Base-by-base conservation (phyloP, 352 stramenopile genomes). In the Phytophthora melonis region DNA sequence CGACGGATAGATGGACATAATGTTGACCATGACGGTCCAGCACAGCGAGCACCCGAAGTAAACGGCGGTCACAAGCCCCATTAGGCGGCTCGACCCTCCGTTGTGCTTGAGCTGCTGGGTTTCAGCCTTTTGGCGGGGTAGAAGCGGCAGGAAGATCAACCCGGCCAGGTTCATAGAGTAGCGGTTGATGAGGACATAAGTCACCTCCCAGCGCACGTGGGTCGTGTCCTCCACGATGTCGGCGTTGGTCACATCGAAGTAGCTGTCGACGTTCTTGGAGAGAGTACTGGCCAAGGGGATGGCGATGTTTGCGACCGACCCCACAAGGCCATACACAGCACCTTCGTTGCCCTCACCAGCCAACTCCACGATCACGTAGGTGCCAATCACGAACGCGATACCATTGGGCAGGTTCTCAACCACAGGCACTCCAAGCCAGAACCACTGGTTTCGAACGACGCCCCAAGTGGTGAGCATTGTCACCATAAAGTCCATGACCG, bases 301-400 rank as follows among this genome's bases (percentile, higher is more conserved):
- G 27, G 70, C 62, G 4, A 87, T 66, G 58, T 89, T 88, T 36
- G 71, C 75, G 23, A 86, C 60, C 7, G 83, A 87, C 41, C 78
- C 77, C 18, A 87, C 36, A 2, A 90, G 67, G 34, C 76, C 78
- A 36, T 83, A 83, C 34, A 83, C 76, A 14, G 78, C 72, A n/a
- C 72, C 82, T 58, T 88, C 82, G 56, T 85, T 84, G 18, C 79
- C 80, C 14, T 80, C 75, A 9, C 75, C 74, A 16, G 74, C 77
- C 19, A 90, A 58, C 64, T 90, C 82, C 0, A 90, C 82, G 13
- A 82, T 68, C 43, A 80, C 70, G 66, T 78, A 86, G n/a, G 78
- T 85, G 8, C 47, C 52, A 23, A 87, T 76, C 11, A 89, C 77
- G 19, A 80, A 89, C 30, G 68, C 62, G 21, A 89, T 80, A 21